phyloP scores from a whole-genome alignment of 176 grass and related monocot species.

The Urochloa ruziziensis region DNA sequence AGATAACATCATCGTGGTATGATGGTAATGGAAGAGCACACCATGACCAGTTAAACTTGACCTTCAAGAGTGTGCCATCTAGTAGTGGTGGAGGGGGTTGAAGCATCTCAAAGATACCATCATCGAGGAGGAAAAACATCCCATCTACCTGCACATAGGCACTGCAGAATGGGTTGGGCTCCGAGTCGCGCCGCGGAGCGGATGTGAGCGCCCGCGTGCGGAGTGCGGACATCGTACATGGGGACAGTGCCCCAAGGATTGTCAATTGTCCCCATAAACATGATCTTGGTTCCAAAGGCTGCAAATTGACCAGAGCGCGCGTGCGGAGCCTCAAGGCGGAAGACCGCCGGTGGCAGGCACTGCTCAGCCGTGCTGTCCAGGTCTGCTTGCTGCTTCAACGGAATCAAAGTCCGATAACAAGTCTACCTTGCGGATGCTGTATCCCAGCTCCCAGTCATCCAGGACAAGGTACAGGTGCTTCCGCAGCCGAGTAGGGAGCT shows the following conservation, averaged over 20 bases:
- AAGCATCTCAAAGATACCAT: background rate
- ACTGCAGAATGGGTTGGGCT: background rate
- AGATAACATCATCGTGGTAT: background rate
- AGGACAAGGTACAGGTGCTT: background rate
- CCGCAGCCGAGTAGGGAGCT: background rate
- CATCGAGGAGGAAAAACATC: background rate
- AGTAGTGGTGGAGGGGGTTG: background rate
- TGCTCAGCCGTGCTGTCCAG: background rate
- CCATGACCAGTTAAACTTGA: background rate
- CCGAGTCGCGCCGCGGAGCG: background rate
- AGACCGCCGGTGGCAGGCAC: background rate
- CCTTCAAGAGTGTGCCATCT: background rate
- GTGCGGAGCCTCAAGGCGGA: background rate
- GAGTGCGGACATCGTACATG: background rate
- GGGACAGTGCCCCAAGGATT: background rate
- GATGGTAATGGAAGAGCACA: background rate
- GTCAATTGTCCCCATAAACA: background rate
- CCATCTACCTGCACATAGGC: background rate
- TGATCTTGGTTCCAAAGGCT: background rate
- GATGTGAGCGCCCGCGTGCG: background rate
- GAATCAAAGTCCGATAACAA: background rate
- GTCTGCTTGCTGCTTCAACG: too few relatives aligned
- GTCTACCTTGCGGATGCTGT: background rate
- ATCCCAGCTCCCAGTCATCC: conserved; percentile 9
- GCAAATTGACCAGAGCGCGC: background rate